A percentile compares a stretch with the other conserved stretches of the same genome.
These are phyloP conservation scores for Candida arabinofermentans DNA, from an alignment of 805 yeast genomes.

Conservation along the genomic window DNA sequence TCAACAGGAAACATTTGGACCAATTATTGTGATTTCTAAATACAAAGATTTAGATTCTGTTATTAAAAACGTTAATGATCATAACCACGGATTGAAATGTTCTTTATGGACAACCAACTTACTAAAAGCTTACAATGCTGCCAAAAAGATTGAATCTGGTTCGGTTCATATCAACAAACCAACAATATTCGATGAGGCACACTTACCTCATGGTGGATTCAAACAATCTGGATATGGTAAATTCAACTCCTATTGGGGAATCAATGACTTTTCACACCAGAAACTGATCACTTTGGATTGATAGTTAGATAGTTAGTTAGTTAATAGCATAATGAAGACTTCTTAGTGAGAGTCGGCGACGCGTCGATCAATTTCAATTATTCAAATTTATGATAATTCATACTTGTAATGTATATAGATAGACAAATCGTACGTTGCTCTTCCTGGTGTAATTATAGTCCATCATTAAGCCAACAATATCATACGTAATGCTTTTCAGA, in stretches of 20 bases:
- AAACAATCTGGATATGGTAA: constrained; percentile 40
- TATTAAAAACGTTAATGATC: constrained; percentile 25
- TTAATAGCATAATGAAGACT: no score
- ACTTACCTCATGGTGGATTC: constrained; percentile 43
- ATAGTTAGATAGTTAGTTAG: constrained; percentile 16
- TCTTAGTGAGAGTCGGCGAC: no score
- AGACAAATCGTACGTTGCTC: no score
- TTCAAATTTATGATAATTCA: no score
- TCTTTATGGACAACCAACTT: constrained; percentile 39
- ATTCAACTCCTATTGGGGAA: constrained; percentile 43
- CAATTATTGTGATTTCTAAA: constrained; percentile 33
- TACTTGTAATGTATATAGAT: no score
- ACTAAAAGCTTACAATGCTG: constrained; percentile 32
- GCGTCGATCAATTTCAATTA: no score
- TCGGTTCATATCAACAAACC: constrained; percentile 22
- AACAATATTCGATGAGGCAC: constrained; percentile 23
- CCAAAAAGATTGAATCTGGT: constrained; percentile 35
- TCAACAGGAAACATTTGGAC: constrained; percentile 40
- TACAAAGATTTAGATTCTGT: constrained; percentile 21
- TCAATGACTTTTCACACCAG: constrained; percentile 36
- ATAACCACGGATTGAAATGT: constrained; percentile 37
- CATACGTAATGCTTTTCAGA: background rate
- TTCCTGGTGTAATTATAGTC: no score
- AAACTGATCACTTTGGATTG: constrained; percentile 39
- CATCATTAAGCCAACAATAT: no score